Base-by-base conservation (phyloP, 1,284 basidiomycete species). In the Schizophyllum commune region DNA sequence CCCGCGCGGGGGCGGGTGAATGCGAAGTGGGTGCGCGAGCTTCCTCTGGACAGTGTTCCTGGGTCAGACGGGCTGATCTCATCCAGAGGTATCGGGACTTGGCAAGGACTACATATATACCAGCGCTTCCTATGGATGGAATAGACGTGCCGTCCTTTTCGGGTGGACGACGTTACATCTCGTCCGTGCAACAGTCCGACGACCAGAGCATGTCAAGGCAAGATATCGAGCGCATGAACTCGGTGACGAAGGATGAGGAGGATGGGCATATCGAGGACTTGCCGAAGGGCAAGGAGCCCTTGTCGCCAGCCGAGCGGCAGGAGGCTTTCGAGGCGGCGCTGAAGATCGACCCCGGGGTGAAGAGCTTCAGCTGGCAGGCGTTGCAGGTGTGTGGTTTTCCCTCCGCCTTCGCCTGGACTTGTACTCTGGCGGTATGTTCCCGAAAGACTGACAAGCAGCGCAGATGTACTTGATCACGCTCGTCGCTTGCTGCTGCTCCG, bases 341-440 rank as follows among this genome's bases (percentile, higher is more conserved):
- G 33, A 71, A 73, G 56, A 69, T 78, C 8, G 82, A 84, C 68
- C 81, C 81, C 11, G 82, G 83, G n/a, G 74, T 79, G 5, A 65
- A 65, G 19, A 63, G 72, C 60, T 75, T 72, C 62, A 77, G 73
- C 54, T 68, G 69, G 67, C 70, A 74, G 15, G 77, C 76, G 19
- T 62, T 79, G 21, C 75, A 79, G 67, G 77, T 75, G n/a, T n/a
- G n/a, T n/a, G n/a, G n/a, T n/a, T n/a, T n/a, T n/a, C n/a, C n/a
- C n/a, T n/a, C n/a, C n/a, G n/a, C n/a, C n/a, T n/a, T n/a, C 57
- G 65, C 62, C 19, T 33, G 17, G 1, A 57, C 15, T 7, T 27
- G 33, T 9, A 17, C 47, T 51, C 33, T 51, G 39, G 13, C 51
- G 59, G 47, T 22, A 47, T 55, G 7, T 57, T 39, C 3, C 39